phyloP scores from a whole-genome alignment of 345 rosid genomes.

The Dipteronia sinensis region DNA sequence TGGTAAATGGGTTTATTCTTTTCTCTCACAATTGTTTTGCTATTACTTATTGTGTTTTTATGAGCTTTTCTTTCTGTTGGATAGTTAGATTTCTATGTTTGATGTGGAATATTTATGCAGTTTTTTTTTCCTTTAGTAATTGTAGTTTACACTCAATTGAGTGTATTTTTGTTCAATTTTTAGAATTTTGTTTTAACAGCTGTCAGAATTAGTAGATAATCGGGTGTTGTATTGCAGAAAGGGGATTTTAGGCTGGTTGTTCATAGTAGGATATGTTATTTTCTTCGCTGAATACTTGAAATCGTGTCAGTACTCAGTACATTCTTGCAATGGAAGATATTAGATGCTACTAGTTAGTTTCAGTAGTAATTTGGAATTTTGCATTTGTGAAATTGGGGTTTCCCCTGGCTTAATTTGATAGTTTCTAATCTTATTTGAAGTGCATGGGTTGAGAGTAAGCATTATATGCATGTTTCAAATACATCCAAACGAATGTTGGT shows the following conservation, averaged over 20 bases:
- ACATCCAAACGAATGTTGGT: not conserved
- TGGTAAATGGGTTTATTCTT: conserved; percentile 5
- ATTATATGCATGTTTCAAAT: not conserved
- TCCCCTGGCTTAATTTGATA: not conserved
- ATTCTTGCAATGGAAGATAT: not conserved
- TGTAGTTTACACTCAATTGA: not conserved
- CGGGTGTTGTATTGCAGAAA: not conserved
- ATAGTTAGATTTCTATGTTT: conserved; percentile 1
- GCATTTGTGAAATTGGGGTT: not conserved
- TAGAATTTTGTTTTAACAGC: not conserved
- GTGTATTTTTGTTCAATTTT: conserved; percentile 9
- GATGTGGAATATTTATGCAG: not conserved
- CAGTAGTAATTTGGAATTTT: too few relatives aligned
- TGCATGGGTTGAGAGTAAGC: conserved; percentile 1
- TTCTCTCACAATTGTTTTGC: not conserved
- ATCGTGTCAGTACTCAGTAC: not conserved
- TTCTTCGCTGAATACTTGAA: not conserved
- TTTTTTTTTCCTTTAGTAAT: not conserved
- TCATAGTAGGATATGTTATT: not conserved
- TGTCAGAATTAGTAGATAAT: conserved; percentile 6
- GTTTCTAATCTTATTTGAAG: not conserved
- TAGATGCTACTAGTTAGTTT: not conserved
- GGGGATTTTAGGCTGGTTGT: conserved; percentile 5
- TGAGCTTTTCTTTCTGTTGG: not conserved
- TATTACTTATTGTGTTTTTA: not conserved